These are phyloP conservation scores for Wallemia ichthyophaga DNA, from an alignment of 1,284 basidiomycete species.

Conservation along the genomic window DNA sequence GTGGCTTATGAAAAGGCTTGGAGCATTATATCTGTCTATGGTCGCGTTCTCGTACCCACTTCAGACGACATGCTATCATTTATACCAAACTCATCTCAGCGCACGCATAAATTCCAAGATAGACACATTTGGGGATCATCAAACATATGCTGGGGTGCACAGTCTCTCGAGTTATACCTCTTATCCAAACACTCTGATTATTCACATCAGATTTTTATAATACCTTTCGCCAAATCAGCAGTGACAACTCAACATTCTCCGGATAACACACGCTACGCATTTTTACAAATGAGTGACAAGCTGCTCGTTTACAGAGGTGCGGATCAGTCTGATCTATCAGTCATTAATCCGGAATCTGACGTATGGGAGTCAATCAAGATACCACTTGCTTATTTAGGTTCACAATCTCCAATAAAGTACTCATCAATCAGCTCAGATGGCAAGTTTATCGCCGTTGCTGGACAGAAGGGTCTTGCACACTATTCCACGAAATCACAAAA, in stretches of 20 bases:
- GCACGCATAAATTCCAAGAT: background rate
- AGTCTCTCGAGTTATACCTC: background rate
- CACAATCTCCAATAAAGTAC: constrained; percentile 84
- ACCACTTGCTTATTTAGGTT: constrained; percentile 59
- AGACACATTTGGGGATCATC: background rate
- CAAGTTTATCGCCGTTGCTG: constrained; percentile 71
- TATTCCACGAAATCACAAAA: constrained; percentile 77
- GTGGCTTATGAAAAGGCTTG: background rate
- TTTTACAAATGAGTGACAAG: constrained; percentile 79
- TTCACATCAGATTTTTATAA: constrained; percentile 34
- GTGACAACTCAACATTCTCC: constrained; percentile 46
- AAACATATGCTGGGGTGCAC: constrained; percentile 1
- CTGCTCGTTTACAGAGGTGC: constrained; percentile 85
- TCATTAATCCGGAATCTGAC: constrained; percentile 95
- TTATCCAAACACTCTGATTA: background rate
- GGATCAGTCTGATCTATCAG: constrained; percentile 88
- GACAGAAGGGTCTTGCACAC: constrained; percentile 64
- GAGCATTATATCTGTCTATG: background rate
- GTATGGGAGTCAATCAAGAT: constrained; percentile 65
- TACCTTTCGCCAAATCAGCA: constrained; percentile 86
- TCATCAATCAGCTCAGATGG: constrained; percentile 77
- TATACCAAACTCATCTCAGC: background rate
- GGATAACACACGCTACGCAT: constrained; percentile 82
- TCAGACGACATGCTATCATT: background rate
- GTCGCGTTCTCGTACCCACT: constrained; percentile 6